Evolutionary conservation across 805 yeast genomes (phyloP).

Genomic region (Starmerella tilneyi): DNA sequence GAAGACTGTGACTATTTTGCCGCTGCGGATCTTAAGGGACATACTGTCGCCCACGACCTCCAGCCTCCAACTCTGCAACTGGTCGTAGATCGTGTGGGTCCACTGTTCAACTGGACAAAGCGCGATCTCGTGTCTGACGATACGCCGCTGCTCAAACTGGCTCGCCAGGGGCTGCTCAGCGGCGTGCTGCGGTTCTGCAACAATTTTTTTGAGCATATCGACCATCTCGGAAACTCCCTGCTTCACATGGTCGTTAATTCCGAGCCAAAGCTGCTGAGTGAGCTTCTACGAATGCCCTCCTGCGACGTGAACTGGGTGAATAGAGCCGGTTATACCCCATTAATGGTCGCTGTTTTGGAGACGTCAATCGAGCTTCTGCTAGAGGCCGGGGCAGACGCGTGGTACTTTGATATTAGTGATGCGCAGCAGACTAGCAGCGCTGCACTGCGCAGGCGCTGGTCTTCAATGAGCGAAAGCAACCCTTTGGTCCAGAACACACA

Average conservation of each 20-base stretch:
- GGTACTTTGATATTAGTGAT: conserved; percentile 6
- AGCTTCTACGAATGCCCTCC: conserved; percentile 27
- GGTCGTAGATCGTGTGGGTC: not conserved
- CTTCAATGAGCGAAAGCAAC: not conserved
- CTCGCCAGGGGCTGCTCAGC: conserved; percentile 5
- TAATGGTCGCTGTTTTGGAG: conserved; percentile 43
- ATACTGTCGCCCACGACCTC: conserved; percentile 66
- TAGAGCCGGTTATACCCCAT: conserved; percentile 50
- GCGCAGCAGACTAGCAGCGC: conserved; percentile 4
- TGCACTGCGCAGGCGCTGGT: not conserved
- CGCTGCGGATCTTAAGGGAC: conserved; percentile 40
- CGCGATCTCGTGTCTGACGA: not conserved
- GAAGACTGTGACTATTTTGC: conserved; percentile 46
- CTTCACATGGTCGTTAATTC: conserved; percentile 52
- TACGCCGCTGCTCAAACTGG: conserved; percentile 5
- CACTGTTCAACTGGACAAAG: conserved; percentile 1
- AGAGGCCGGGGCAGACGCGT: conserved; percentile 42
- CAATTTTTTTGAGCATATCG: conserved; percentile 47
- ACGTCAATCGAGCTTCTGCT: conserved; percentile 50
- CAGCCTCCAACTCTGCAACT: conserved; percentile 33
- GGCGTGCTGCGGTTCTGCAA: not conserved
- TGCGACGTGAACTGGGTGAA: conserved; percentile 54
- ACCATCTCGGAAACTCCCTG: conserved; percentile 61
- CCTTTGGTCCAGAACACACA: conserved; percentile 1
- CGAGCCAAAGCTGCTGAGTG: conserved; percentile 28